Evolutionary conservation across 495 filamentous ascomycete genomes (phyloP).

Genomic region (Apiosordaria backusii): DNA sequence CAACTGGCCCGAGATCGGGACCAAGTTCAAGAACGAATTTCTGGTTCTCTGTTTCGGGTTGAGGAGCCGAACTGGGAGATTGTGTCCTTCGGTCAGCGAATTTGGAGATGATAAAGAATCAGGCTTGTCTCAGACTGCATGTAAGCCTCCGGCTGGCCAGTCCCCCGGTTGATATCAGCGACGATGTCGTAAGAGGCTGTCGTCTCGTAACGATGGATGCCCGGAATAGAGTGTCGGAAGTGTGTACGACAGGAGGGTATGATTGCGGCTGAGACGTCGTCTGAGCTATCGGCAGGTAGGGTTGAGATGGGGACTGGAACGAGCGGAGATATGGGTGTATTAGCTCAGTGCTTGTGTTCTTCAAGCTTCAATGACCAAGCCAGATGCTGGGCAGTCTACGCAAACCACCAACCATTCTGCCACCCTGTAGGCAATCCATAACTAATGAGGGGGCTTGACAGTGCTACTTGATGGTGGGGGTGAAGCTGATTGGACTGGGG

Average conservation of each 20-base stretch:
- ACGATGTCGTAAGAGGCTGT: conserved; percentile 19
- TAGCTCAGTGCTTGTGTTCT: background rate
- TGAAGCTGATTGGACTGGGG: conserved; percentile 8
- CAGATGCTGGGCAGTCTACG: background rate
- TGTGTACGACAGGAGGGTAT: background rate
- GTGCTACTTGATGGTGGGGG: background rate
- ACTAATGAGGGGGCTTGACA: background rate
- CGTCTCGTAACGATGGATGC: background rate
- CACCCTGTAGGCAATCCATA: background rate
- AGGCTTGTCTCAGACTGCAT: conserved; percentile 8
- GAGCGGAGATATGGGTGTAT: too few species aligned
- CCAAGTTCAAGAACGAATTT: background rate
- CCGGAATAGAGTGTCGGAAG: background rate
- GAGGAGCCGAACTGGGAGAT: conserved; percentile 1
- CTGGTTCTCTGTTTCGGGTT: background rate
- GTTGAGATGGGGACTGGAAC: background rate
- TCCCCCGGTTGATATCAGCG: background rate
- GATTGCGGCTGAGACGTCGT: background rate
- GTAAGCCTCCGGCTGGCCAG: background rate
- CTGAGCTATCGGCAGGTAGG: background rate
- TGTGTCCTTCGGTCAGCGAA: conserved; percentile 2
- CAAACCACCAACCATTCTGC: background rate
- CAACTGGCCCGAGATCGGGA: background rate
- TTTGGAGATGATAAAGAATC: background rate
- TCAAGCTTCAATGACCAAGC: background rate